Base-by-base conservation (phyloP, 2,329 filamentous ascomycete genomes). In the Phaeophleospora eucalypticola region DNA sequence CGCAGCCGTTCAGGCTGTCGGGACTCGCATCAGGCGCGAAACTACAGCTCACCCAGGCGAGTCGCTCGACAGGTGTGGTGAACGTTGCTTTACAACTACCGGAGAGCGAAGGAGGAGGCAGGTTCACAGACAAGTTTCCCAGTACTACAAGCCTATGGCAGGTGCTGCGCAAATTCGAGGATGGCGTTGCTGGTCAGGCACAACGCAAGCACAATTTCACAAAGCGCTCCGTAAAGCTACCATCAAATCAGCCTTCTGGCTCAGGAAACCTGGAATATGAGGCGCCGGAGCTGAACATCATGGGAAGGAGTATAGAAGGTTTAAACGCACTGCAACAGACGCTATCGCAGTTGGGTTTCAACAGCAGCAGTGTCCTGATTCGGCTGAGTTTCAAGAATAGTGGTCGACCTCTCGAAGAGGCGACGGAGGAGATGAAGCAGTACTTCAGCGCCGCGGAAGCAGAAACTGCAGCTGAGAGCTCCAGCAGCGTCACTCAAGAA, bases 61-160 rank as follows among this genome's bases (percentile, higher is more conserved):
- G 90, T 37, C 87, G 87, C 47, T 93, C 89, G 0, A 86, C 90
- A 0, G 84, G 88, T 1, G 85, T 86, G 39, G 85, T 98, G 46
- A 89, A 86, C 34, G 85, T 98, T 35, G 91, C 88, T n/a, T 73
- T 98, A 10, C 87, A 95, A 63, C 74, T 96, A 20, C 87, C 89
- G 3, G 77, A 83, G 29, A 80, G 83, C 17, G 86, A 93, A 63
- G 81, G 82, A 1, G 58, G 57, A 4, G 81, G 82, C 18, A 82
- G 89, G 21, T 70, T 95, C 34, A 81, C 83, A 46, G 84, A 93
- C 64, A 95, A 93, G 64, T 89, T 97, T 51, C 83, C 90, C 1
- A 95, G 87, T 66, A 86, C 88, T 56, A 87, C 88, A 29, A 87
- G 89, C 15, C 66, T 98, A 68, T 98, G 93, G 93, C 80, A 89